Evolutionary conservation across 2,329 filamentous ascomycete species (phyloP).

Genomic region (Ustulina deusta): DNA sequence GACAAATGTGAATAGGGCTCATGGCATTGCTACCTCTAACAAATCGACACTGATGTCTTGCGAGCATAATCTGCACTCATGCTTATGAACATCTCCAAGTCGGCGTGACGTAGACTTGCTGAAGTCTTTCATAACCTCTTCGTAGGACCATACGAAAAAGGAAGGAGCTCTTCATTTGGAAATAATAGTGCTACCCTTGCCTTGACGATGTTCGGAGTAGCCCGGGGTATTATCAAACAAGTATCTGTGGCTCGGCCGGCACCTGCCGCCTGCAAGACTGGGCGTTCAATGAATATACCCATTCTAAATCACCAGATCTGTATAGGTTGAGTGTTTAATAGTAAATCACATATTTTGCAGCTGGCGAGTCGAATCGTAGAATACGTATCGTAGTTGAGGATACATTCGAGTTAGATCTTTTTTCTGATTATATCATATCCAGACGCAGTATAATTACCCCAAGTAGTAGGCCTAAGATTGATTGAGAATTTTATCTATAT

Average conservation of each 20-base stretch:
- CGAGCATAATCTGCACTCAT: background rate
- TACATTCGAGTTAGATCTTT: no score
- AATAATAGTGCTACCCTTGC: background rate
- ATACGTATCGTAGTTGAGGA: no score
- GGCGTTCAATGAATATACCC: background rate
- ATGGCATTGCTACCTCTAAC: no score
- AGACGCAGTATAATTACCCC: no score
- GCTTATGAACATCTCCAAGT: background rate
- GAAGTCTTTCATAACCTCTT: background rate
- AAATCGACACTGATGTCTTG: background rate
- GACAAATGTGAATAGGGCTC: no score
- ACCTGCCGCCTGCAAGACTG: background rate
- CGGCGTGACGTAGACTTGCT: background rate
- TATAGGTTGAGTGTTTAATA: background rate
- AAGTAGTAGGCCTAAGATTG: no score
- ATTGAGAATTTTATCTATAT: constrained; percentile 6
- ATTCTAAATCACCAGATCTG: background rate
- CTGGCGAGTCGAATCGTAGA: background rate
- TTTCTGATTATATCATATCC: no score
- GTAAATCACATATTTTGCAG: background rate
- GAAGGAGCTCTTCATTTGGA: background rate
- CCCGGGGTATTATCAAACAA: background rate
- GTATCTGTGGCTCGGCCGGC: constrained; percentile 6
- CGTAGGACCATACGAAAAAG: background rate
- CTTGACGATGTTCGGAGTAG: constrained; percentile 1